Conservation (phyloP, 192 early-diverging fungal species). For the Gigaspora rosea region DNA sequence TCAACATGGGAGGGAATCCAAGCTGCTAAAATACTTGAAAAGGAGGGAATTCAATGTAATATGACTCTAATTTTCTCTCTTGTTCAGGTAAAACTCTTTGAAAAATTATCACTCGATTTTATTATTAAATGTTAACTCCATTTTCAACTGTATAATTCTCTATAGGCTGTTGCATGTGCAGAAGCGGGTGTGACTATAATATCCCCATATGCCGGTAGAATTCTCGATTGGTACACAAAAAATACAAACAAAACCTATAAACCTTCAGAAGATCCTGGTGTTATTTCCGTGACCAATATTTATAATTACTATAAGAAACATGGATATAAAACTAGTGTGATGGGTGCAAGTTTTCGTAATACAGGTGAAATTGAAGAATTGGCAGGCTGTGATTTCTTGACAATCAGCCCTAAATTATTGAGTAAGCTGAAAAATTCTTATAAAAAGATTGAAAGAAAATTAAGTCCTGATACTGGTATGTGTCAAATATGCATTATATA, state of each 20-base stretch:
- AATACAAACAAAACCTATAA: constrained; percentile 81
- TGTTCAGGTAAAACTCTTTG: constrained; percentile 51
- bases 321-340: constrained; percentile 98
- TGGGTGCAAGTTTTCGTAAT: constrained; percentile 99
- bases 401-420: constrained; percentile 92
- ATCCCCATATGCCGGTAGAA: constrained; percentile 98
- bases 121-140: background rate
- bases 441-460: constrained; percentile 70
- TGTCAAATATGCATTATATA: background rate
- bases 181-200: constrained; percentile 96
- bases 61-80: constrained; percentile 96
- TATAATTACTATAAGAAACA: constrained; percentile 99
- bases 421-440: constrained; percentile 67
- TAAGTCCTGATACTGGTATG: constrained; percentile 50
- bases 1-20: constrained; percentile 99
- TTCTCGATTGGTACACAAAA: constrained; percentile 98
- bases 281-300: constrained; percentile 87
- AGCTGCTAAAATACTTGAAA: constrained; percentile 90
- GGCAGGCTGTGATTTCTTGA: constrained; percentile 95
- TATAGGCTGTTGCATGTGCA: constrained; percentile 94
- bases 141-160: background rate
- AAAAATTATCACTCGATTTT: too few species aligned
- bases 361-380: constrained; percentile 96
- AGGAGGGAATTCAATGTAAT: constrained; percentile 96
- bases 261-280: constrained; percentile 87